A percentile compares a stretch with the other conserved stretches of the same genome.
These are phyloP conservation scores for Coemansia sp. DNA, from an alignment of 192 early-diverging fungal species.

Conservation along the genomic window DNA sequence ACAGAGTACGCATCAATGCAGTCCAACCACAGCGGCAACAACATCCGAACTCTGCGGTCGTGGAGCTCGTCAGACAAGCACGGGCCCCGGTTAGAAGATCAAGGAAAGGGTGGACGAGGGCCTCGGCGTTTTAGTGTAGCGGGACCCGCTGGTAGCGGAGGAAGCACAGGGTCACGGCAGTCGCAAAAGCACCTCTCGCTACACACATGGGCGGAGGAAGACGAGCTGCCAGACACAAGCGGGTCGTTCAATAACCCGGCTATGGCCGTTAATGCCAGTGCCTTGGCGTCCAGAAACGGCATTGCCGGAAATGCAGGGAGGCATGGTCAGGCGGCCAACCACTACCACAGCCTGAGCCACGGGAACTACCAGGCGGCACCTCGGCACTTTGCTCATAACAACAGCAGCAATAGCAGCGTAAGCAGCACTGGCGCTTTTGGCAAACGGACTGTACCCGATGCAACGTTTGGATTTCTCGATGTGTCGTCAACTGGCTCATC, in stretches of 20 bases:
- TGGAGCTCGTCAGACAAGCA: conserved; percentile 51
- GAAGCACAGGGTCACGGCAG: conserved; percentile 24
- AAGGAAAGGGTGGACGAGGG: conserved; percentile 1
- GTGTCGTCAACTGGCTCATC: conserved; percentile 34
- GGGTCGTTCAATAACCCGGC: not conserved
- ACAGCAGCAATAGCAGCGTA: conserved; percentile 3
- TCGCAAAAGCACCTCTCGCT: conserved; percentile 36
- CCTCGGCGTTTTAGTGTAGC: conserved; percentile 39
- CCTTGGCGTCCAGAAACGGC: not conserved
- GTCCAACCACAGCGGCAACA: not conserved
- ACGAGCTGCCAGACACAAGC: conserved; percentile 20
- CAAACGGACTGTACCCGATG: conserved; percentile 8
- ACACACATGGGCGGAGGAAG: conserved; percentile 51
- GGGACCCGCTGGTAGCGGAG: conserved; percentile 27
- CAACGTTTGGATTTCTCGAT: conserved; percentile 23
- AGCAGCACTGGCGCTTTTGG: conserved; percentile 10
- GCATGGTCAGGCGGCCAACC: not conserved
- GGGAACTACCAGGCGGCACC: not conserved
- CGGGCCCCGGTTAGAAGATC: conserved; percentile 21
- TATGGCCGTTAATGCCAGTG: not conserved
- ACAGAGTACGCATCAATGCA: conserved; percentile 5
- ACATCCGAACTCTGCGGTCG: conserved; percentile 39
- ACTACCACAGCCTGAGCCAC: not conserved
- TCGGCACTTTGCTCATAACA: not conserved
- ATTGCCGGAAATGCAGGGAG: not conserved